Conservation (phyloP, 1,284 basidiomycete genomes). For the Farysia itapuensis region DNA sequence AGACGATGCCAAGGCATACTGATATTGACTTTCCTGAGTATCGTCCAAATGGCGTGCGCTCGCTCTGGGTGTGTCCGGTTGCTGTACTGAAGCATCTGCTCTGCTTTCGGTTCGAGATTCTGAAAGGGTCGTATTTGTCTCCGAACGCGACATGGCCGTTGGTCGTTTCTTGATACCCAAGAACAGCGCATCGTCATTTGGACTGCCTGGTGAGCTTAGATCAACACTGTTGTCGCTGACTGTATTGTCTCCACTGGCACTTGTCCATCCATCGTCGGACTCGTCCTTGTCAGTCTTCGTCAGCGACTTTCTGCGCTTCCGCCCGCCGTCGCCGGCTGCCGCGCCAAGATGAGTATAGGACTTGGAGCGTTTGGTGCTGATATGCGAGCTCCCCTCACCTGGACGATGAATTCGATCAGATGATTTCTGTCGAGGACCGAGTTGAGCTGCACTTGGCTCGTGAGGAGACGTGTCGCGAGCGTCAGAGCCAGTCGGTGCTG, state of each 20-base stretch:
- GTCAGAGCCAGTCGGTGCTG: constrained; percentile 5
- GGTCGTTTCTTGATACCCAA: constrained; percentile 44
- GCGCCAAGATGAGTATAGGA: constrained; percentile 40
- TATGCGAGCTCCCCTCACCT: constrained; percentile 35
- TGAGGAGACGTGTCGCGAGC: constrained; percentile 12
- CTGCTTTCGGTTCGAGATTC: too few relatives aligned
- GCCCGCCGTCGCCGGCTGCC: constrained; percentile 12
- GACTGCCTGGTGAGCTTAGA: constrained; percentile 22
- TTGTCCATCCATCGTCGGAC: constrained; percentile 45
- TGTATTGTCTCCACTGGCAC: constrained; percentile 29
- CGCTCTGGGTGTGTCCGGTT: constrained; percentile 24
- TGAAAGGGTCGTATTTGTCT: constrained; percentile 8
- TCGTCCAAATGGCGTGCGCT: too few relatives aligned
- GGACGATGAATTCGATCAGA: constrained; percentile 40
- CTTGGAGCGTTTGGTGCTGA: constrained; percentile 40
- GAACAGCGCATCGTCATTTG: constrained; percentile 35
- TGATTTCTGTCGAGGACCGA: constrained; percentile 32
- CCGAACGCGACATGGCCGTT: constrained; percentile 5
- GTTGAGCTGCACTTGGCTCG: constrained; percentile 3
- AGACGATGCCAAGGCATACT: too few relatives aligned
- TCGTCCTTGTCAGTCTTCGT: constrained; percentile 6
- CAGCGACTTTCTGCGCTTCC: constrained; percentile 18
- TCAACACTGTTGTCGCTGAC: constrained; percentile 23
- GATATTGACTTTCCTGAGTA: too few relatives aligned
- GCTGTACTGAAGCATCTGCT: too few relatives aligned